These are phyloP conservation scores for Saccharomyces hybrid DNA, from an alignment of 1,139 yeast genomes.

Conservation along the genomic window DNA sequence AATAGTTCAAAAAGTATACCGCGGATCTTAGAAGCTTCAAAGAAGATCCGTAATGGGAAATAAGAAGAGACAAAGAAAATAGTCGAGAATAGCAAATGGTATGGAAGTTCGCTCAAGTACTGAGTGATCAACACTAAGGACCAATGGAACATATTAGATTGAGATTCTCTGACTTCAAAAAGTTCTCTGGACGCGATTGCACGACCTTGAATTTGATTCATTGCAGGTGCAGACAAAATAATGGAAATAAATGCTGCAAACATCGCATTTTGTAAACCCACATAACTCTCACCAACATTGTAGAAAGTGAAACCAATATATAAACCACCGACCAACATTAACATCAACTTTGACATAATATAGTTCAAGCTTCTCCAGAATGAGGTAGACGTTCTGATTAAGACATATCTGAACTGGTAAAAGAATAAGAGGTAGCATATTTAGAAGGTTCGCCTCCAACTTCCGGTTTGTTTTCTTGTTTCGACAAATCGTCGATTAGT, in stretches of 20 bases:
- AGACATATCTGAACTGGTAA: constrained; percentile 35
- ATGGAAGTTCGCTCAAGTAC: constrained; percentile 48
- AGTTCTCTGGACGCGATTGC: constrained; percentile 50
- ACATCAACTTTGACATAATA: constrained; percentile 37
- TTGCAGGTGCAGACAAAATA: constrained; percentile 36
- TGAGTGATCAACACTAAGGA: constrained; percentile 47
- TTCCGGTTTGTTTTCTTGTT: constrained; percentile 8
- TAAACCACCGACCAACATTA: constrained; percentile 35
- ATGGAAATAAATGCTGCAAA: constrained; percentile 45
- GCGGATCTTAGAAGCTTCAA: constrained; percentile 47
- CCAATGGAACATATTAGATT: constrained; percentile 63
- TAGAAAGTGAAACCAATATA: constrained; percentile 43
- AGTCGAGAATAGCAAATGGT: constrained; percentile 45
- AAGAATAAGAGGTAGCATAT: constrained; percentile 38
- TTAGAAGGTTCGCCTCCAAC: constrained; percentile 11
- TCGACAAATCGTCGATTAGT: constrained; percentile 19
- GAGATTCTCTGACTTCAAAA: constrained; percentile 56
- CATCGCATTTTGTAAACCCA: constrained; percentile 42
- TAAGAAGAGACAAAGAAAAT: constrained; percentile 48
- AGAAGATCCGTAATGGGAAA: constrained; percentile 49
- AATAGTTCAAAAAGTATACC: constrained; percentile 45
- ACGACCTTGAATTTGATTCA: constrained; percentile 39
- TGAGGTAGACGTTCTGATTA: constrained; percentile 34
- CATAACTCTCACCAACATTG: constrained; percentile 31
- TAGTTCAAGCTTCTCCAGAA: constrained; percentile 42